Base-by-base conservation (phyloP, 108 stramenopile species). In the Aureococcus anophagefferens region DNA sequence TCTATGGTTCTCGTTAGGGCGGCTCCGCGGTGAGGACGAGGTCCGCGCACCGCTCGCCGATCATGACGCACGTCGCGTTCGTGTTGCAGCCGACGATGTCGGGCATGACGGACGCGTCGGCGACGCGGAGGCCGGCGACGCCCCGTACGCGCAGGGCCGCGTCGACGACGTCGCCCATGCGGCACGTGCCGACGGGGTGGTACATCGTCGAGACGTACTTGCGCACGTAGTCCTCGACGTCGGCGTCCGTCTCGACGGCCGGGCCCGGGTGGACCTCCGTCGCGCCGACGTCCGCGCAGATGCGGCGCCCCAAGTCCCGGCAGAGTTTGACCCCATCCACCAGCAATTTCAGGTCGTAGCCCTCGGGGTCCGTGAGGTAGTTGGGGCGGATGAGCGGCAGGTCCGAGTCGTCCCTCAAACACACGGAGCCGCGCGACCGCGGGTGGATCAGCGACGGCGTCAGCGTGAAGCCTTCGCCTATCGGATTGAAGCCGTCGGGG, bases 291-390 rank as follows among this genome's bases (percentile, higher is more conserved):
- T 64, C 29, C 66, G 72, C 72, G 33, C 77, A 77, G 36, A 83
- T 68, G 65, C 70, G 35, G 35, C 79, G 73, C 30, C 77, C 77
- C n/a, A n/a, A n/a, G n/a, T n/a, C n/a, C n/a, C n/a, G n/a, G n/a
- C n/a, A n/a, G 29, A 83, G 79, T 64, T 83, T 83, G 73, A 83
- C 74, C 35, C 79, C 82, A 29, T 77, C 82, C n/a, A 76, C 59
- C 29, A 83, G 35, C 13, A 76, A 74, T 30, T 33, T 66, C 17
- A 83, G 14, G 69, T 83, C 82, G n/a, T n/a, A n/a, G n/a, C n/a
- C n/a, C 30, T 33, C 44, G 17, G 67, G 68, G 63, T 80, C 36
- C 18, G 63, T 69, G 44, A 83, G 69, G 73, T 83, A 83, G 36
- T 64, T 73, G 35, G 25, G 44, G 36, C 80, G 76, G 51, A 83